These are phyloP conservation scores for Periconia sp. DNA, from an alignment of 2,329 filamentous ascomycete species.

Conservation along the genomic window DNA sequence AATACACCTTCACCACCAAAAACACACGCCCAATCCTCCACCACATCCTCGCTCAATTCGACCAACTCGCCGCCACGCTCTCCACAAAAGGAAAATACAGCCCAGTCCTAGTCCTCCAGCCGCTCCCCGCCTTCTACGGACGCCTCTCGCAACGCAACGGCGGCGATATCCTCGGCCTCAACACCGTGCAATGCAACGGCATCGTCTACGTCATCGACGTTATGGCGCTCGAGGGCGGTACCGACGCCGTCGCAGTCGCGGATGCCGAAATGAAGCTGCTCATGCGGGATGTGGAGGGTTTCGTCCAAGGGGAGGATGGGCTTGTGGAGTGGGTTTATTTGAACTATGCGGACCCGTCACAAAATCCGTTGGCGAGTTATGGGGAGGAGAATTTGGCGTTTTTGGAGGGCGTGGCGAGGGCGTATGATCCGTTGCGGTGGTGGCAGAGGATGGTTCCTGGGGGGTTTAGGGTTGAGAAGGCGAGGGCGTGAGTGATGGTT, in stretches of 20 bases:
- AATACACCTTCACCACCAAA: neutral
- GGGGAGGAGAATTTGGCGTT: slow-evolving; percentile 12
- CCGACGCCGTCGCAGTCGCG: neutral
- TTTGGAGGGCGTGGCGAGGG: slow-evolving; percentile 8
- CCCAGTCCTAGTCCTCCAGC: slow-evolving; percentile 11
- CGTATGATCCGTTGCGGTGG: slow-evolving; percentile 16
- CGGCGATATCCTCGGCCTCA: slow-evolving; percentile 17
- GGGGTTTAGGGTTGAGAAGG: slow-evolving; percentile 10
- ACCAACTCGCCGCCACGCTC: neutral
- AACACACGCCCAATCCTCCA: slow-evolving; percentile 1
- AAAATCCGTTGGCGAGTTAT: slow-evolving; percentile 19
- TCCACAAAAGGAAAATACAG: slow-evolving; percentile 6
- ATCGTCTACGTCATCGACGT: slow-evolving; percentile 1
- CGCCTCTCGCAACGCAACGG: slow-evolving; percentile 4
- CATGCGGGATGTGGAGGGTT: neutral
- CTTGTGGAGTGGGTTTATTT: slow-evolving; percentile 8
- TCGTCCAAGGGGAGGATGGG: neutral
- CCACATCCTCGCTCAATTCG: slow-evolving; percentile 1
- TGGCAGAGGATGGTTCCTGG: slow-evolving; percentile 18
- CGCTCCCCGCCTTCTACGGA: slow-evolving; percentile 10
- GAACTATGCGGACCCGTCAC: slow-evolving; percentile 17
- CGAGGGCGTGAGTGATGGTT: neutral
- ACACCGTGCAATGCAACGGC: slow-evolving; percentile 8
- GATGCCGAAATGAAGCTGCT: slow-evolving; percentile 1
- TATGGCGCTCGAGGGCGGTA: no score